phyloP scores from a whole-genome alignment of 192 early-diverging fungal genomes.

The Podila epicladia region DNA sequence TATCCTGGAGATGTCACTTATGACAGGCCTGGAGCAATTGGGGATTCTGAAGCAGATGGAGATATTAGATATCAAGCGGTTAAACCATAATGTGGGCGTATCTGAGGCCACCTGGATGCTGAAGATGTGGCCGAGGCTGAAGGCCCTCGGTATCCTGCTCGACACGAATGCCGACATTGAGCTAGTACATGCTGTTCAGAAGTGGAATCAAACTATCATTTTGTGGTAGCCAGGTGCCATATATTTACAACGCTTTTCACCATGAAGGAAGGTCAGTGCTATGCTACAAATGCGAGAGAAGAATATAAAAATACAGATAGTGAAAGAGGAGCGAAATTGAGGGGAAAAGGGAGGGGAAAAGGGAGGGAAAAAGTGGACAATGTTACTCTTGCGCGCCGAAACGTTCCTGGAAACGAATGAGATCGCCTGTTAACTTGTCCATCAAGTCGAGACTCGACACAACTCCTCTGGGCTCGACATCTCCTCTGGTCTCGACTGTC shows the following conservation, averaged over 20 bases:
- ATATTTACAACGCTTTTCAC: no score
- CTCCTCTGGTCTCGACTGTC: not conserved
- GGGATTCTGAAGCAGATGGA: constrained; percentile 5
- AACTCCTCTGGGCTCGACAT: not conserved
- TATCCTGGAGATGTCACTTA: constrained; percentile 36
- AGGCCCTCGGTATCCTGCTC: constrained; percentile 17
- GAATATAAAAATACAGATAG: not conserved
- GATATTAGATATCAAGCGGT: constrained; percentile 24
- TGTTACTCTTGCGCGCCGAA: constrained; percentile 34
- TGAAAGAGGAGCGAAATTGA: not conserved
- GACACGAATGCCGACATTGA: constrained; percentile 23
- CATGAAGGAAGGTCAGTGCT: not conserved
- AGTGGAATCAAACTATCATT: constrained; percentile 2
- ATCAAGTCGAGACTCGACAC: constrained; percentile 56
- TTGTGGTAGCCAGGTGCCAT: constrained; percentile 12
- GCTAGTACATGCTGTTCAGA: constrained; percentile 1
- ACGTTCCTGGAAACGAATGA: constrained; percentile 62
- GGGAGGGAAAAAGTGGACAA: not conserved
- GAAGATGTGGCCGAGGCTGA: constrained; percentile 13
- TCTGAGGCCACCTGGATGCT: constrained; percentile 34
- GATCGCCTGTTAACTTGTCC: constrained; percentile 60
- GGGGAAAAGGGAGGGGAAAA: not conserved
- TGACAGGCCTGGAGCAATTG: constrained; percentile 20
- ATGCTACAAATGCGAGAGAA: not conserved
- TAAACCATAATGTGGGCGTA: constrained; percentile 25